Evolutionary conservation across 306 rosid genomes (phyloP).

Genomic region (Glycine latifolia): DNA sequence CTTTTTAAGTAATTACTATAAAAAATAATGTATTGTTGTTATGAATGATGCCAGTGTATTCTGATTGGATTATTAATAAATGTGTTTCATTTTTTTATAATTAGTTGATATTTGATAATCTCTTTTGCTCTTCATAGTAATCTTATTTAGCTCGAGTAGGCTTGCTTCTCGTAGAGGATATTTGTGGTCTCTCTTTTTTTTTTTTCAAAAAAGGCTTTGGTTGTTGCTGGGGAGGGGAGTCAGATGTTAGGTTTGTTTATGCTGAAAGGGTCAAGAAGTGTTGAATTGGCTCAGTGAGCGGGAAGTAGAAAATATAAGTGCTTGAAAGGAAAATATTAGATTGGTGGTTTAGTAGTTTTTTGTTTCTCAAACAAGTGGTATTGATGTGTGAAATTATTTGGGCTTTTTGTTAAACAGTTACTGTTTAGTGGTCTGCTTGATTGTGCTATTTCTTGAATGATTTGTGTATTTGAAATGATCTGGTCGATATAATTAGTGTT

Average conservation of each 20-base stretch:
- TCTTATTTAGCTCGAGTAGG: background rate
- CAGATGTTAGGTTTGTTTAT: background rate
- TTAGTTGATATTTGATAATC: background rate
- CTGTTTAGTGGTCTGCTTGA: slow-evolving; percentile 20
- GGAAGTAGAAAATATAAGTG: background rate
- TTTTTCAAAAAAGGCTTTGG: background rate
- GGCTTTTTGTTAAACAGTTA: background rate
- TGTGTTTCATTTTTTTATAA: background rate
- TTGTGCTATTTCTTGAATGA: slow-evolving; percentile 18
- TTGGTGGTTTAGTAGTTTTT: slow-evolving; percentile 21
- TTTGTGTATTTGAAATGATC: slow-evolving; percentile 19
- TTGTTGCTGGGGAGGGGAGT: background rate
- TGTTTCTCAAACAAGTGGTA: background rate
- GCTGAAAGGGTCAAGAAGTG: slow-evolving; percentile 16
- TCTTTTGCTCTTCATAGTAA: background rate
- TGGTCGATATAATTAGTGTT: slow-evolving; percentile 36
- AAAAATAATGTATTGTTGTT: background rate
- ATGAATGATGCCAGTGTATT: background rate
- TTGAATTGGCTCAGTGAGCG: background rate
- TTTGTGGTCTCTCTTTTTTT: background rate
- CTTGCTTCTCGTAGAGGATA: background rate
- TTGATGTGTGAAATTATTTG: background rate
- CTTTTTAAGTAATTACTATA: background rate
- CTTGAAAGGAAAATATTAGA: background rate
- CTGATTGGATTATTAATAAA: background rate